Base-by-base conservation (phyloP, 169 alveolate species). In the Plasmodium inui region DNA sequence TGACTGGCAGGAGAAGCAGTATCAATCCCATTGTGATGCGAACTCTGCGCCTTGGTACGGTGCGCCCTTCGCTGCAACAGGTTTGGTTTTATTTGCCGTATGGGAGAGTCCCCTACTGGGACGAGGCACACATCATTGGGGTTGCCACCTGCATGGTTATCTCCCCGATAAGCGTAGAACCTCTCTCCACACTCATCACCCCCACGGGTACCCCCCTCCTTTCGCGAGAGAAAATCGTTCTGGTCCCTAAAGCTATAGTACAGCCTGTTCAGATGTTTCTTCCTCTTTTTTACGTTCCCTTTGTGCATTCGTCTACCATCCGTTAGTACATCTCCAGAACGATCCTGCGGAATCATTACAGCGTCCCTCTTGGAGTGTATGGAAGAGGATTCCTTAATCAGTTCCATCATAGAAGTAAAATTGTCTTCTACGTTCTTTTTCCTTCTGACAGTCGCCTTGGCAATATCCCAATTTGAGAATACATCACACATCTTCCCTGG, bases 181-280 rank as follows among this genome's bases (percentile, higher is more conserved):
- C 26, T n/a, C 26, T 78, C 30, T 30, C 19, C 76, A 10, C n/a
- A n/a, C 0, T 73, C 53, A 9, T 26, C 73, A 71, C 7, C 71
- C 80, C 28, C 73, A 76, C 8, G 28, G 14, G 37, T 26, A 12
- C 34, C 71, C n/a, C 22, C 82, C 28, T 89, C 82, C 28, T 89
- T 89, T 81, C 28, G 30, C 2, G 41, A 12, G 26, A 12, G 30
- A 73, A 30, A 34, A 89, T 61, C 83, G 12, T 89, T 81, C 17
- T 79, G 19, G 14, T 34, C 30, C 70, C 82, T 89, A 79, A 80
- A 80, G n/a, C 84, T 89, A 70, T 81, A 80, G 41, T 79, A 89
- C 44, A 89, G 82, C 44, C 74, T 89, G 26, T 71, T 89, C 26
- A 89, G 46, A 80, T 79, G 44, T 41, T 81, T 89, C 78, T 80